phyloP scores from a whole-genome alignment of 805 yeast species.

The Isabelozyma heimii region DNA sequence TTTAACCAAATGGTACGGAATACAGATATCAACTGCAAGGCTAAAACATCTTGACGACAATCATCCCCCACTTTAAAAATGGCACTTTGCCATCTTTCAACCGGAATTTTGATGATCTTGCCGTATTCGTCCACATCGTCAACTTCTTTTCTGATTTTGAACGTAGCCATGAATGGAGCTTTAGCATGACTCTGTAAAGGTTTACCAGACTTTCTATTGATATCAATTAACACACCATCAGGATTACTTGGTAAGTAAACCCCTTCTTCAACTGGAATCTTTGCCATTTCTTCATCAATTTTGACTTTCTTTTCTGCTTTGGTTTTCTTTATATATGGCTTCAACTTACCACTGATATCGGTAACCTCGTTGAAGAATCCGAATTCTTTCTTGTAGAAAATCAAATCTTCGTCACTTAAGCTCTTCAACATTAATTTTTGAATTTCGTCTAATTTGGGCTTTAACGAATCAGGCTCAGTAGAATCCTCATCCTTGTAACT shows the following conservation, averaged over 20 bases:
- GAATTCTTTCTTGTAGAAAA: constrained; percentile 79
- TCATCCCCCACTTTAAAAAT: constrained; percentile 99
- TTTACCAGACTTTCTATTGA: constrained; percentile 85
- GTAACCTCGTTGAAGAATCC: constrained; percentile 89
- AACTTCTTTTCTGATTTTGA: constrained; percentile 68
- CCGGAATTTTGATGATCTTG: constrained; percentile 26
- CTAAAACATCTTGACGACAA: constrained; percentile 95
- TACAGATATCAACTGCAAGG: constrained; percentile 85
- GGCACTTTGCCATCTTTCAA: constrained; percentile 87
- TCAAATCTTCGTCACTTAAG: constrained; percentile 59
- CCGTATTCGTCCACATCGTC: constrained; percentile 42
- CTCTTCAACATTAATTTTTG: constrained; percentile 59
- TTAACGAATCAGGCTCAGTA: constrained; percentile 71
- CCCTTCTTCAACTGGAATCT: constrained; percentile 68
- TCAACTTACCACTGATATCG: constrained; percentile 87
- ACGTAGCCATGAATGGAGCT: constrained; percentile 97
- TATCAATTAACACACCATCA: constrained; percentile 89
- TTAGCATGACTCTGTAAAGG: constrained; percentile 98
- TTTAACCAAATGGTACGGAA: constrained; percentile 88
- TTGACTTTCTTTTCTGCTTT: constrained; percentile 95
- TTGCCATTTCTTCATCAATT: constrained; percentile 93
- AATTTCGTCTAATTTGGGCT: constrained; percentile 78
- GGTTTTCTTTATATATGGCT: constrained; percentile 89
- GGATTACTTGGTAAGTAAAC: constrained; percentile 97
- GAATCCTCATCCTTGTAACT: constrained; percentile 88